Conservation (phyloP, 495 filamentous ascomycete species). For the Acidiella bohemica region DNA sequence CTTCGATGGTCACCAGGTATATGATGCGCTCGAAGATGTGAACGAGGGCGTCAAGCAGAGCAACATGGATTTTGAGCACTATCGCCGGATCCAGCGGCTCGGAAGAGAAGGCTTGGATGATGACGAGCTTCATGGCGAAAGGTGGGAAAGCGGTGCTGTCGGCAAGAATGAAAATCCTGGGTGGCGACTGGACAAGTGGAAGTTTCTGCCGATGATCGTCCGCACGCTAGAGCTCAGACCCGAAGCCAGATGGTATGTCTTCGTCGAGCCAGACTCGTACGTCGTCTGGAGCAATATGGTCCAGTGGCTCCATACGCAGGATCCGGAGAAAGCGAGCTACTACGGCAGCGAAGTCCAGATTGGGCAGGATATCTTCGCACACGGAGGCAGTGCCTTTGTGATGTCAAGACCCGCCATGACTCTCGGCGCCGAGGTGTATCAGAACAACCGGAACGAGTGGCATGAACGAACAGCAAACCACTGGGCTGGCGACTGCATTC, state of each 20-base stretch:
- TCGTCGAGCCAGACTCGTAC: conserved; percentile 57
- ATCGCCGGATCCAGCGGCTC: conserved; percentile 26
- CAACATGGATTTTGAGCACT: conserved; percentile 38
- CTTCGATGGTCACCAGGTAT: conserved; percentile 35
- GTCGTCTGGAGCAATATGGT: conserved; percentile 49
- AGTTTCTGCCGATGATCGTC: conserved; percentile 55
- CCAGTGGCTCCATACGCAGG: conserved; percentile 38
- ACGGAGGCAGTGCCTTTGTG: conserved; percentile 41
- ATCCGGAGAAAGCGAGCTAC: conserved; percentile 37
- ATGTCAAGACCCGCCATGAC: conserved; percentile 37
- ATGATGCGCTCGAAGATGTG: conserved; percentile 39
- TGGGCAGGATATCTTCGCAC: conserved; percentile 36
- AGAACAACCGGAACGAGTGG: conserved; percentile 2
- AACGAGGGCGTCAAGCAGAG: conserved; percentile 24
- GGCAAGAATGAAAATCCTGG: conserved; percentile 22
- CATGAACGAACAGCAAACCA: conserved; percentile 8
- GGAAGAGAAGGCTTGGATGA: background rate
- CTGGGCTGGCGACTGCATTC: conserved; percentile 16
- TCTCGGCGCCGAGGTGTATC: conserved; percentile 2
- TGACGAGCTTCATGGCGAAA: background rate
- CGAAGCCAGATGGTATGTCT: conserved; percentile 49
- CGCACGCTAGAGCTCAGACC: conserved; percentile 31
- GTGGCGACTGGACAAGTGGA: conserved; percentile 60
- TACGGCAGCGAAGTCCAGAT: conserved; percentile 31
- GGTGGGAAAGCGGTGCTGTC: background rate